These are phyloP conservation scores for Diaporthe ampelina DNA, from an alignment of 2,329 filamentous ascomycete species.

Conservation along the genomic window DNA sequence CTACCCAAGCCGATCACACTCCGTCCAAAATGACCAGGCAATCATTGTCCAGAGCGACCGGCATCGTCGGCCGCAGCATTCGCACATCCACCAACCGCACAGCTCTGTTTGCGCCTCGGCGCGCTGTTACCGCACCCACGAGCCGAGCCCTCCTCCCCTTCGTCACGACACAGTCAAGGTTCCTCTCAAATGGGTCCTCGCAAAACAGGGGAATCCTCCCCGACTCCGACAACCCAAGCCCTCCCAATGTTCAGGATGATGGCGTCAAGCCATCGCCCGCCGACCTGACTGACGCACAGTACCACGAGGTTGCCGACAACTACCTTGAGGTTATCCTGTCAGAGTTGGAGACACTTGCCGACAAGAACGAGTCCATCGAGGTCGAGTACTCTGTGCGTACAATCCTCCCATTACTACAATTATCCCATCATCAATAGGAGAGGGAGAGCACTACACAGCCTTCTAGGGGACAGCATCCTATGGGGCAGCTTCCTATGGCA, in stretches of 20 bases:
- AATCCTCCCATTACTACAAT: not conserved
- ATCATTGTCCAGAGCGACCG: conserved; percentile 37
- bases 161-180: conserved; percentile 10
- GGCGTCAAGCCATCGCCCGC: conserved; percentile 60
- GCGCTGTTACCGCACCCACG: not conserved
- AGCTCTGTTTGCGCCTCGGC: conserved; percentile 31
- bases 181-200: conserved; percentile 51
- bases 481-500: no score
- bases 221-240: conserved; percentile 67
- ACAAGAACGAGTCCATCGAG: conserved; percentile 82
- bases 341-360: conserved; percentile 80
- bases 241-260: conserved; percentile 55
- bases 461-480: no score
- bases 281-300: conserved; percentile 77
- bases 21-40: conserved; percentile 36
- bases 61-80: conserved; percentile 33
- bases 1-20: not conserved
- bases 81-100: conserved; percentile 34
- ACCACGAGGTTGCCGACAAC: conserved; percentile 81
- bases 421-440: conserved; percentile 29
- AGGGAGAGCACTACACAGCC: not conserved
- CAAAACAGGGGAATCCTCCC: conserved; percentile 69
- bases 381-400: conserved; percentile 88
- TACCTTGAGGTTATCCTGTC: conserved; percentile 74
- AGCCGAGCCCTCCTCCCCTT: not conserved